Percentiles rank a stretch among this genome's conserved stretches.
phyloP scores from a whole-genome alignment of 2,329 filamentous ascomycete species.

The Macrophomina pseudophaseolina region DNA sequence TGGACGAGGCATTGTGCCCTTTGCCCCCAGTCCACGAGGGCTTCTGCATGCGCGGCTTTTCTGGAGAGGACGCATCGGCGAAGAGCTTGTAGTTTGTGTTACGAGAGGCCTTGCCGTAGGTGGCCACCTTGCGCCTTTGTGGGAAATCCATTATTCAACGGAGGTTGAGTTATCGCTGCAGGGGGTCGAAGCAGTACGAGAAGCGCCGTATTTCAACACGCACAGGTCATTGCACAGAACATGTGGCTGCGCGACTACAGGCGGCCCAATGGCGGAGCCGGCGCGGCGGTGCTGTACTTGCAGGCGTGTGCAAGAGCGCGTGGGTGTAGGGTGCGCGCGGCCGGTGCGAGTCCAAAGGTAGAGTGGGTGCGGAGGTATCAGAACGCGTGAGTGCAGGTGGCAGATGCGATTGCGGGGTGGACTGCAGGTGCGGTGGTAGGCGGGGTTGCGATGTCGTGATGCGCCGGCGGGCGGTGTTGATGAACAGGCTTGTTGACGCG shows the following conservation, averaged over 20 bases:
- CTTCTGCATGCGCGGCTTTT: constrained; percentile 37
- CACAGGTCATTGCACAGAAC: constrained; percentile 1
- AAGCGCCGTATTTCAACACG: not conserved
- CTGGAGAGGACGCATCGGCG: constrained; percentile 40
- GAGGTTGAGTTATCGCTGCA: constrained; percentile 1
- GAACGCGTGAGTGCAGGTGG: not conserved
- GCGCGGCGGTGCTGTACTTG: not conserved
- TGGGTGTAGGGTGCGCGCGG: not conserved
- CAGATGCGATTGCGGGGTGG: not conserved
- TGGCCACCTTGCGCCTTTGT: constrained; percentile 44
- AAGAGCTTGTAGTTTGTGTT: constrained; percentile 30
- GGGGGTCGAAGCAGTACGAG: not conserved
- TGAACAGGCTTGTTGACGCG: constrained; percentile 18
- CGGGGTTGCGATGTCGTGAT: not conserved
- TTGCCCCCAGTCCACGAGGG: constrained; percentile 6
- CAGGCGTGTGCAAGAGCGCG: not conserved
- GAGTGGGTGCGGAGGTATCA: not conserved
- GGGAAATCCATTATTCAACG: constrained; percentile 23
- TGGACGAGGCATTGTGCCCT: not conserved
- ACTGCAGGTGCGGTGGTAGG: not conserved
- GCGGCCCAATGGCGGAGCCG: not conserved
- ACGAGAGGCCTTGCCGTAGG: constrained; percentile 46
- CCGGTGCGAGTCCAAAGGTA: not conserved
- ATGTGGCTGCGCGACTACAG: not conserved
- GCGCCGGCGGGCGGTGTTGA: not conserved